Evolutionary conservation across 306 rosid species (phyloP).

Genomic region (Lathyrus oleraceus): DNA sequence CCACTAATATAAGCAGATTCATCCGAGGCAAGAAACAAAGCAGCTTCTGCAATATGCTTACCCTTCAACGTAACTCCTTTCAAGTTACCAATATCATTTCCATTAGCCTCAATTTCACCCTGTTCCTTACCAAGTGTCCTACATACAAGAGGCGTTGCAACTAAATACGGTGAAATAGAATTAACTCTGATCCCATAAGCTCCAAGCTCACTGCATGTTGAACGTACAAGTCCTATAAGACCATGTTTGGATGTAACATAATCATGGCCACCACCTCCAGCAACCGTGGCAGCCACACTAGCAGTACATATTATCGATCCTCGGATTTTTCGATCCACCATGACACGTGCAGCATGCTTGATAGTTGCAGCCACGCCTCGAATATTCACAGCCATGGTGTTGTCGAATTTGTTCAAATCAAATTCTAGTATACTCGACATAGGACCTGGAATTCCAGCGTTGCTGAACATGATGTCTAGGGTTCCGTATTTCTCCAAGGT

Average conservation of each 20-base stretch:
- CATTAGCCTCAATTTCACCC: conserved; percentile 43
- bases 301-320: conserved; percentile 82
- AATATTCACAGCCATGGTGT: conserved; percentile 57
- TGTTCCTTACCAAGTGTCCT: conserved; percentile 29
- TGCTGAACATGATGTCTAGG: conserved; percentile 66
- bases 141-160: conserved; percentile 65
- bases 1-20: conserved; percentile 70
- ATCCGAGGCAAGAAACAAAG: conserved; percentile 72
- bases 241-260: conserved; percentile 63
- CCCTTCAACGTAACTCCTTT: conserved; percentile 64
- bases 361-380: conserved; percentile 56
- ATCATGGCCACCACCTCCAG: conserved; percentile 47
- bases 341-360: conserved; percentile 65
- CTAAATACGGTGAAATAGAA: conserved; percentile 57
- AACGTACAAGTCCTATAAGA: conserved; percentile 55
- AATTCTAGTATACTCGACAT: conserved; percentile 53
- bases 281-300: conserved; percentile 58
- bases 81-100: conserved; percentile 43
- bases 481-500: conserved; percentile 56
- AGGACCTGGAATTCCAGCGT: conserved; percentile 63
- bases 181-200: conserved; percentile 73
- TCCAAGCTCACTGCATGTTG: conserved; percentile 68
- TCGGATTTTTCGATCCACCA: conserved; percentile 48
- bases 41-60: conserved; percentile 66
- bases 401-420: conserved; percentile 53